phyloP scores from a whole-genome alignment of 495 filamentous ascomycete species.

The Sordaria brevicollis region DNA sequence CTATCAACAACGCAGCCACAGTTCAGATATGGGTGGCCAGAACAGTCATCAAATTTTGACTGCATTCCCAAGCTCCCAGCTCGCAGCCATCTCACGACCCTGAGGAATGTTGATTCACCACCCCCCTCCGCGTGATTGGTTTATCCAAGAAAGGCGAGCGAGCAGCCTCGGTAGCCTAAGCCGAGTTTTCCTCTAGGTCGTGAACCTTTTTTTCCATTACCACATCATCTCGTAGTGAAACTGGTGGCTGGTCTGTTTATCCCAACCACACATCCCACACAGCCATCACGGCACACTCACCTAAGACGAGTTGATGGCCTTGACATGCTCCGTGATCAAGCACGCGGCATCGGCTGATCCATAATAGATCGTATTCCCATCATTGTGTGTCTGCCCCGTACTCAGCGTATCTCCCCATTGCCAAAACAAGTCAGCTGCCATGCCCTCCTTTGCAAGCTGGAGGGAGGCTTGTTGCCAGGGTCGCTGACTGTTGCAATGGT shows the following conservation, averaged over 20 bases:
- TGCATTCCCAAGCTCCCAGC: not conserved
- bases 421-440: constrained; percentile 53
- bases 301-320: constrained; percentile 24
- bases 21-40: not conserved
- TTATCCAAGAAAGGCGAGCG: not conserved
- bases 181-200: not conserved
- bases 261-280: not conserved
- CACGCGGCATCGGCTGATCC: constrained; percentile 42
- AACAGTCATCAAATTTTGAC: not conserved
- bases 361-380: constrained; percentile 51
- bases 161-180: not conserved
- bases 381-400: constrained; percentile 40
- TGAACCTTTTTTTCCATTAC: not conserved
- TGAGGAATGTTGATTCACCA: not conserved
- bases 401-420: constrained; percentile 49
- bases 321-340: constrained; percentile 50
- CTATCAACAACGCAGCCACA: not conserved
- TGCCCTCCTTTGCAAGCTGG: constrained; percentile 29
- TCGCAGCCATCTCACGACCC: not conserved
- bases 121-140: not conserved
- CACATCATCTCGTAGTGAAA: not conserved
- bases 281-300: not conserved
- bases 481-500: constrained; percentile 33
- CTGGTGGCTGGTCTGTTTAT: not conserved
- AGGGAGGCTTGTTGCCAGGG: constrained; percentile 48